Evolutionary conservation across 1,284 basidiomycete species (phyloP).

Genomic region (Moesziomyces aphidis): DNA sequence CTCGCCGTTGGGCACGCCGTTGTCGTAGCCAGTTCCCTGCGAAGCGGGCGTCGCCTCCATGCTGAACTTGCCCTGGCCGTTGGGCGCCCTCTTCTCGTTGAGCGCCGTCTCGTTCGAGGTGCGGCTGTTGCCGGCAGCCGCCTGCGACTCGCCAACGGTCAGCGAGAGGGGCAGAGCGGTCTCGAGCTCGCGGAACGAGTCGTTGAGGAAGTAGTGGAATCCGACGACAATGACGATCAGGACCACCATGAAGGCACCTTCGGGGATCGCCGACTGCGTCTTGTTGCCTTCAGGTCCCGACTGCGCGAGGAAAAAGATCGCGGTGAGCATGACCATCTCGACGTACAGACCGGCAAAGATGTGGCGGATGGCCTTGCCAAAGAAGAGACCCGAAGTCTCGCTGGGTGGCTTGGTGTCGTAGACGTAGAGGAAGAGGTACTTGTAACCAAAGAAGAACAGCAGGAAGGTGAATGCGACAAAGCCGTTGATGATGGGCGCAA

Average conservation of each 20-base stretch:
- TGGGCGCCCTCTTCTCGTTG: conserved; percentile 53
- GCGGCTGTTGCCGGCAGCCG: conserved; percentile 21
- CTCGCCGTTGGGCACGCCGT: conserved; percentile 8
- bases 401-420: conserved; percentile 76
- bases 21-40: conserved; percentile 23
- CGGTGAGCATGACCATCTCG: conserved; percentile 60
- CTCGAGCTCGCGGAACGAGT: conserved; percentile 55
- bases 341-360: conserved; percentile 81
- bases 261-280: conserved; percentile 55
- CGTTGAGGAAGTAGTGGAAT: conserved; percentile 68
- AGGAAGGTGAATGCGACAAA: conserved; percentile 85
- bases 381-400: conserved; percentile 95
- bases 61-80: conserved; percentile 13
- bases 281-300: conserved; percentile 38
- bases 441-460: conserved; percentile 78
- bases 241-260: conserved; percentile 80
- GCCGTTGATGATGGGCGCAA: conserved; percentile 93
- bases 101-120: conserved; percentile 43
- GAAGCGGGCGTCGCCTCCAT: conserved; percentile 17
- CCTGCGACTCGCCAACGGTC: conserved; percentile 19
- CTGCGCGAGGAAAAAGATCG: conserved; percentile 64
- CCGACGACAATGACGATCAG: conserved; percentile 82
- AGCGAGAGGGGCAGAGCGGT: conserved; percentile 58
- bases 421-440: conserved; percentile 72
- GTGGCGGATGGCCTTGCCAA: conserved; percentile 92